These are phyloP conservation scores for Monosporozyma yasuniensis DNA, from an alignment of 805 yeast species.

Conservation along the genomic window DNA sequence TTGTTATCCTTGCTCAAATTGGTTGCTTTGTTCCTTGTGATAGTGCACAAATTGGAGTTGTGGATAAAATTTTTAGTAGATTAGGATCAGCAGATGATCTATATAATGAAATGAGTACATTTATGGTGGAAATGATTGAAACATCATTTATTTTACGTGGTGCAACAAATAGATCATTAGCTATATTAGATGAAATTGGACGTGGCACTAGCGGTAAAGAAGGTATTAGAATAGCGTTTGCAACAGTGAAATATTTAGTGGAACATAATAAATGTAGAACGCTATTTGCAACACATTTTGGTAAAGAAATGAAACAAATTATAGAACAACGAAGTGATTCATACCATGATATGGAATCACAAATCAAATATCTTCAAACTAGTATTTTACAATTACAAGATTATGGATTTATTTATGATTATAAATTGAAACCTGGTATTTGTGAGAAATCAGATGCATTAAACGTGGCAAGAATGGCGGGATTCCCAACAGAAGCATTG, in stretches of 20 bases:
- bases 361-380: constrained; percentile 16
- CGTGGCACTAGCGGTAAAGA: constrained; percentile 81
- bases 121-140: constrained; percentile 89
- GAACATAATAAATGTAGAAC: constrained; percentile 54
- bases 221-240: constrained; percentile 79
- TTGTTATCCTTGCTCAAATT: constrained; percentile 61
- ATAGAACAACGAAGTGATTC: constrained; percentile 20
- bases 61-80: constrained; percentile 71
- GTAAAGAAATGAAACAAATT: constrained; percentile 41
- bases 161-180: constrained; percentile 60
- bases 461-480: constrained; percentile 68
- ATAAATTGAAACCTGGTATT: constrained; percentile 56
- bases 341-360: constrained; percentile 10
- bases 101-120: constrained; percentile 71
- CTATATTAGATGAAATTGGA: constrained; percentile 82
- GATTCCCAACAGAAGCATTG: constrained; percentile 59
- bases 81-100: constrained; percentile 82
- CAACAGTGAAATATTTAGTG: constrained; percentile 52
- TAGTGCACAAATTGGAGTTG: constrained; percentile 55
- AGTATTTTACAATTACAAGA: constrained; percentile 23
- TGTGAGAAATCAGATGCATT: constrained; percentile 68
- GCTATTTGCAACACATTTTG: constrained; percentile 87
- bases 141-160: constrained; percentile 59
- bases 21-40: constrained; percentile 69
- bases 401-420: constrained; percentile 35